These are phyloP conservation scores for Podospora australis DNA, from an alignment of 495 filamentous ascomycete species.

Conservation along the genomic window DNA sequence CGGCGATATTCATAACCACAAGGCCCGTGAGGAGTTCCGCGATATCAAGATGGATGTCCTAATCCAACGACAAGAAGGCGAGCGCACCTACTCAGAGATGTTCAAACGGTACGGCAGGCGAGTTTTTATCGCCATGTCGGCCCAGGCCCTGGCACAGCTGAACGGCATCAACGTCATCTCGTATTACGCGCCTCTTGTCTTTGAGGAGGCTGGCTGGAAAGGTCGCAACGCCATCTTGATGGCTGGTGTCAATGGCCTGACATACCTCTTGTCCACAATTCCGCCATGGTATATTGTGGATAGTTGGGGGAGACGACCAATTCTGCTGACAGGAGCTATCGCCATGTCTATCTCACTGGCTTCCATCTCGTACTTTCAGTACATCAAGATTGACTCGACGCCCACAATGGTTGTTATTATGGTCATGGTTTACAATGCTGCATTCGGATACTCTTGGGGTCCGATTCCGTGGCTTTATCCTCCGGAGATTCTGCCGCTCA, in stretches of 20 bases:
- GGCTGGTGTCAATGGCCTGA: conserved; percentile 94
- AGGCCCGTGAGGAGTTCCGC: conserved; percentile 88
- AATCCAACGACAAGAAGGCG: conserved; percentile 86
- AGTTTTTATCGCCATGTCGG: conserved; percentile 98
- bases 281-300: conserved; percentile 98
- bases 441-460: conserved; percentile 98
- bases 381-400: conserved; percentile 70
- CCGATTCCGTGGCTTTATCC: conserved; percentile 98
- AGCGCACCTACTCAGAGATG: conserved; percentile 89
- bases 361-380: conserved; percentile 90
- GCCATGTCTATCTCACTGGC: conserved; percentile 90
- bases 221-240: conserved; percentile 89
- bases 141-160: conserved; percentile 88
- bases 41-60: conserved; percentile 99
- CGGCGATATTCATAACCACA: conserved; percentile 86
- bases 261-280: conserved; percentile 83
- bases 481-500: conserved; percentile 92
- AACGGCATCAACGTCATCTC: conserved; percentile 99
- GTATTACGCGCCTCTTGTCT: conserved; percentile 95
- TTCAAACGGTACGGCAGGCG: conserved; percentile 86
- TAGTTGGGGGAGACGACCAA: conserved; percentile 80
- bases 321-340: conserved; percentile 84
- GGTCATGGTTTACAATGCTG: conserved; percentile 97
- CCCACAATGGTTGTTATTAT: conserved; percentile 82
- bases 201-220: conserved; percentile 89